Evolutionary conservation across 2,329 filamentous ascomycete species (phyloP), one percentile per base, ranked within the genome.

Genomic region (Fusarium sublunatum): DNA sequence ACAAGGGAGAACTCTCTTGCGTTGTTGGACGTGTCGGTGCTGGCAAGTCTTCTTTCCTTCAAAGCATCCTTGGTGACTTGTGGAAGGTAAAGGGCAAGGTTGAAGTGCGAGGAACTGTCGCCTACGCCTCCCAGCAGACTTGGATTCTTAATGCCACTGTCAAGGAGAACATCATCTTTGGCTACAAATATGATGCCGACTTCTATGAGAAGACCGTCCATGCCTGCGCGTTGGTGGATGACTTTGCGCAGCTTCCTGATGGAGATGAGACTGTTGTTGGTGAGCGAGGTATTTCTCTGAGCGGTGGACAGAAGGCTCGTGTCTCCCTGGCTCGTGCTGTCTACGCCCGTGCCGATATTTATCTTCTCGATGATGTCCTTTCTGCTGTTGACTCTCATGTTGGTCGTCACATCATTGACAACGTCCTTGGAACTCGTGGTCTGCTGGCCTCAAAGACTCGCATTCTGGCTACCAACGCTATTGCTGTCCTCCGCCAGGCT

Each of bases 121-220:
- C 95, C 2, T 99, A 98, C 74, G 95, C 96, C 56, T 91, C 93
- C 13, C 96, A 99, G 75, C 88, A 91, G 71, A 83, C 93, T 19
- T 99, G 96, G 95, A 91, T 99, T 48, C 94, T 98, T 88, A 99
- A 99, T 73, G 95, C 95, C 8, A 96, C 91, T 28, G 93, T 99
- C 53, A 92, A 93, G 70, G 95, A 99, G 73, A 99, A 99, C 73
- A 97, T 99, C 68, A 83, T 97, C 5, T 99, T 99, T 72, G 95
- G 95, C 2, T 93, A 99, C 77, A 89, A 92, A 42, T 97, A 91
- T 82, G 94, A 99, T 76, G 89, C 93, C 6, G 85, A 89, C 28
- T 99, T 99, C 77, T 99, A 99, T 78, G 92, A 98, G 53, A 89
- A 91, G 72, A 97, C 94, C 1, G 83, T 99, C 46, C 89, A 92